These are phyloP conservation scores for Mycena albidolilacea DNA, from an alignment of 768 basidiomycete species.

Conservation along the genomic window DNA sequence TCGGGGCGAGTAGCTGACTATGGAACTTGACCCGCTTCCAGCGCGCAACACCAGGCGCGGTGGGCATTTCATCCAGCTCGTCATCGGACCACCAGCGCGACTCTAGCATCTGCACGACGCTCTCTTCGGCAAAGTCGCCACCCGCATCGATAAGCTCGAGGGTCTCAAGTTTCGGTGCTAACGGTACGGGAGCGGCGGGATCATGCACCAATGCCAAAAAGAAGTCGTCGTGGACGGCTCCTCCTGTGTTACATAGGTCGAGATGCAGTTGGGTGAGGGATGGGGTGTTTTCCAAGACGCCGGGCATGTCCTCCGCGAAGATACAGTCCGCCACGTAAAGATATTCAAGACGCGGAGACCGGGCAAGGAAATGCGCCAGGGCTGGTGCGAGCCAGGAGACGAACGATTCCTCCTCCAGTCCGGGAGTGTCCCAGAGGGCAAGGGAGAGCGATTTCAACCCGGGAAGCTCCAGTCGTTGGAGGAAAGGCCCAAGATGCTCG, in stretches of 20 bases:
- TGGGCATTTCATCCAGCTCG: neutral
- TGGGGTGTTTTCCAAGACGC: neutral
- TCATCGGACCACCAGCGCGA: conserved; percentile 14
- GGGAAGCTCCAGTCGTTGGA: conserved; percentile 11
- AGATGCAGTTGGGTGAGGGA: neutral
- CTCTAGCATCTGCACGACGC: neutral
- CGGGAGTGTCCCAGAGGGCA: neutral
- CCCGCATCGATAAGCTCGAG: neutral
- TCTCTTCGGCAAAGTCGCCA: neutral
- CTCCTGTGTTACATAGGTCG: neutral
- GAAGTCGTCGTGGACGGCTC: neutral
- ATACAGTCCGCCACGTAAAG: neutral
- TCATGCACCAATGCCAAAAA: neutral
- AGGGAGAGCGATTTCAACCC: conserved; percentile 8
- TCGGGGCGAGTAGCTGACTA: no score
- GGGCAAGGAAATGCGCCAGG: neutral
- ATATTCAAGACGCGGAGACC: neutral
- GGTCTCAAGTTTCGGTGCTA: neutral
- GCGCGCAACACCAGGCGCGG: neutral
- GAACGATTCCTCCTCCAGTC: neutral
- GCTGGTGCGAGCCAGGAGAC: neutral
- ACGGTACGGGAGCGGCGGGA: neutral
- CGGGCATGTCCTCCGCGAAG: neutral
- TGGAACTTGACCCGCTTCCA: conserved; percentile 43
- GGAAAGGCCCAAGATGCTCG: conserved; percentile 22